A percentile compares a stretch with the other conserved stretches of the same genome.
phyloP scores from a whole-genome alignment of 345 rosid genomes.

The Sisymbrium altissimum region DNA sequence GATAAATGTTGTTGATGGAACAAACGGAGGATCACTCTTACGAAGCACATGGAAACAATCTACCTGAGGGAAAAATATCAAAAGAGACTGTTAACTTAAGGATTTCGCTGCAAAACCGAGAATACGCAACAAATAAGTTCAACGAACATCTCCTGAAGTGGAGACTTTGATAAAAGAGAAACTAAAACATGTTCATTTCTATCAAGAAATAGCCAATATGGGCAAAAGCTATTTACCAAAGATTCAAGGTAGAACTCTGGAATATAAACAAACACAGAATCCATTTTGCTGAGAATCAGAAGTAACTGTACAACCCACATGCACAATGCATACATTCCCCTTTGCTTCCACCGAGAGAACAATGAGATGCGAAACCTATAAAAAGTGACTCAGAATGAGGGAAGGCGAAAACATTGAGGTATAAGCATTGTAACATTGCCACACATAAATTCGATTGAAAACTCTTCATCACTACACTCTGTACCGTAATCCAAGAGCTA shows the following conservation, averaged over 20 bases:
- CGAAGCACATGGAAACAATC: conserved; percentile 98
- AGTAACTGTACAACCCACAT: conserved; percentile 93
- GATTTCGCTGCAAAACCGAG: background rate
- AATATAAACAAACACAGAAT: conserved; percentile 67
- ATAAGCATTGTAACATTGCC: conserved; percentile 1
- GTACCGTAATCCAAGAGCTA: background rate
- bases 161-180: background rate
- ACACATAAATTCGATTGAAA: background rate
- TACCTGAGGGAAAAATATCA: conserved; percentile 51
- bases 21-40: conserved; percentile 92
- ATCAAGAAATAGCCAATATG: background rate
- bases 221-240: conserved; percentile 51
- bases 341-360: conserved; percentile 92
- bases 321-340: conserved; percentile 97
- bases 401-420: conserved; percentile 8
- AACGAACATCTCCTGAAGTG: background rate
- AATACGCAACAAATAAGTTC: background rate
- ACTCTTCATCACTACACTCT: background rate
- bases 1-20: conserved; percentile 67
- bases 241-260: conserved; percentile 93
- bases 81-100: background rate
- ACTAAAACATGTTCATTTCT: background rate
- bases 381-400: conserved; percentile 12
- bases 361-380: conserved; percentile 85
- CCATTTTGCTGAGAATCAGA: conserved; percentile 84